phyloP scores from a whole-genome alignment of 805 yeast species.

The Citeromyces matritensis region DNA sequence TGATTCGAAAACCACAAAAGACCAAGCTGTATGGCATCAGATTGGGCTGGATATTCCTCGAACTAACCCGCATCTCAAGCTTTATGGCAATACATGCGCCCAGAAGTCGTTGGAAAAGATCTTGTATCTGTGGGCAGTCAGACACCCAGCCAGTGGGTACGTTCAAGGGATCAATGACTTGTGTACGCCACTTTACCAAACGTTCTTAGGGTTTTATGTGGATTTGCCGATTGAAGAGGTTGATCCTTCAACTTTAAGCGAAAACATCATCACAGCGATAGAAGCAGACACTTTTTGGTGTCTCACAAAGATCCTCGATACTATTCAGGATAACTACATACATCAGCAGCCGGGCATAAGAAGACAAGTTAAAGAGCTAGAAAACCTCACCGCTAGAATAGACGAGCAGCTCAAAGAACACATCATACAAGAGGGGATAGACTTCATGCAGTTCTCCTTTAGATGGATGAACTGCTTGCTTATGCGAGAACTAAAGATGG shows the following conservation, averaged over 20 bases:
- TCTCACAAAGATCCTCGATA: constrained; percentile 76
- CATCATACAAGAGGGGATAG: constrained; percentile 70
- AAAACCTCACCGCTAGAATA: constrained; percentile 65
- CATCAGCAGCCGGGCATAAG: constrained; percentile 97
- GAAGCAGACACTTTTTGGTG: constrained; percentile 99
- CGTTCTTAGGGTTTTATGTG: constrained; percentile 60
- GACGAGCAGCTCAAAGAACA: constrained; percentile 64
- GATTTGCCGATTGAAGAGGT: constrained; percentile 30
- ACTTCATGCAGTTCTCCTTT: constrained; percentile 89
- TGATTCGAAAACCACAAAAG: constrained; percentile 26
- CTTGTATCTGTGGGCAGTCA: constrained; percentile 83
- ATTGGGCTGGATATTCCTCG: constrained; percentile 89
- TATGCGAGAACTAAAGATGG: constrained; percentile 82
- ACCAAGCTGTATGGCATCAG: constrained; percentile 85
- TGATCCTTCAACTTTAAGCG: constrained; percentile 21
- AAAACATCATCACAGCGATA: constrained; percentile 45
- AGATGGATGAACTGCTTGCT: constrained; percentile 98
- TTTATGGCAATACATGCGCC: constrained; percentile 55
- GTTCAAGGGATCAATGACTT: constrained; percentile 96
- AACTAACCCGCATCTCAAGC: constrained; percentile 72
- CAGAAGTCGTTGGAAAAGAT: constrained; percentile 73
- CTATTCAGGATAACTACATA: constrained; percentile 91
- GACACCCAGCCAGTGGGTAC: constrained; percentile 96
- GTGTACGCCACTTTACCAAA: constrained; percentile 85
- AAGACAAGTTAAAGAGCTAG: constrained; percentile 73